Conservation (phyloP, 768 basidiomycete species). For the Serendipita indica region DNA sequence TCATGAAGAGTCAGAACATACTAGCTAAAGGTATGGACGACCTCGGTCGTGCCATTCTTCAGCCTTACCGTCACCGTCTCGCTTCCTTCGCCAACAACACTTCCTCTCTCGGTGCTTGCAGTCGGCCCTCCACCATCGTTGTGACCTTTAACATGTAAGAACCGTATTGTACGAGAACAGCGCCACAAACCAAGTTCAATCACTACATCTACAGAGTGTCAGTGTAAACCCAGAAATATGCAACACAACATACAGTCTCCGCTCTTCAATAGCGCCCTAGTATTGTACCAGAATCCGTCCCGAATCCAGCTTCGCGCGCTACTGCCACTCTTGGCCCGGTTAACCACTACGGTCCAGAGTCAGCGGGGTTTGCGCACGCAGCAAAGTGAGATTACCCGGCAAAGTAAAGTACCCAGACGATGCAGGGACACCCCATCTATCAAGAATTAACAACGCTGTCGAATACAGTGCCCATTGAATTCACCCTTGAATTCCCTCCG, state of each 20-base stretch:
- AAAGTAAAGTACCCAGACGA: slow-evolving; percentile 12
- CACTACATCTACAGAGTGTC: slow-evolving; percentile 20
- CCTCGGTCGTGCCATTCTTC: slow-evolving; percentile 24
- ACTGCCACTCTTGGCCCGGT: slow-evolving; percentile 32
- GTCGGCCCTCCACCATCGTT: slow-evolving; percentile 27
- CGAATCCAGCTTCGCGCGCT: slow-evolving; percentile 35
- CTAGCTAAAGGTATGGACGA: slow-evolving; percentile 33
- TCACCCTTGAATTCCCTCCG: slow-evolving; percentile 12
- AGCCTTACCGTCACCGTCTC: slow-evolving; percentile 8
- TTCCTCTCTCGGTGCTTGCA: slow-evolving; percentile 9
- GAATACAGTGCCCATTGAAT: not conserved
- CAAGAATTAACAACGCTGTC: not conserved
- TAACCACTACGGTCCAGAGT: slow-evolving; percentile 30
- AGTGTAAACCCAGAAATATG: not conserved
- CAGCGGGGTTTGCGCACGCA: slow-evolving; percentile 33
- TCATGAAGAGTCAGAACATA: slow-evolving; percentile 18
- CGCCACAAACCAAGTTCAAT: slow-evolving; percentile 5
- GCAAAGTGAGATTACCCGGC: not conserved
- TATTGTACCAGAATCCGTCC: slow-evolving; percentile 28
- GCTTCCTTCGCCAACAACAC: slow-evolving; percentile 3
- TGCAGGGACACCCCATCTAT: slow-evolving; percentile 12
- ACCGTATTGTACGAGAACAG: too few relatives aligned
- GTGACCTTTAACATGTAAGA: slow-evolving; percentile 23
- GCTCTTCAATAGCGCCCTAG: slow-evolving; percentile 24
- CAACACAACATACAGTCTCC: slow-evolving; percentile 26